Percentiles rank a stretch among this genome's conserved stretches.
Conservation (phyloP, 441 rosid genomes). For the Corymbia citriodora region DNA sequence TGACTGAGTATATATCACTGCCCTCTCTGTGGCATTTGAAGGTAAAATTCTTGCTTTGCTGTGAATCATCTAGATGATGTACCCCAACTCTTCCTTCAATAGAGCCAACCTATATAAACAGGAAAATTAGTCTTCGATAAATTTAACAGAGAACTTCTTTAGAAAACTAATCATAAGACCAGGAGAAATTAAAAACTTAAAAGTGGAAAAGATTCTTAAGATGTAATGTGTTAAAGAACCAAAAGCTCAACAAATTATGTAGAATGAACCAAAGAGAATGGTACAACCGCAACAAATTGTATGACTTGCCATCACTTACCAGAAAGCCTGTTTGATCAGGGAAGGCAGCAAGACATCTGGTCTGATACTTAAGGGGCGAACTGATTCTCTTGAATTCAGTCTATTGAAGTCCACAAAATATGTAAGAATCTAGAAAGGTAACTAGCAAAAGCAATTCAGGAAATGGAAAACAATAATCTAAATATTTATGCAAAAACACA, state of each 20-base stretch:
- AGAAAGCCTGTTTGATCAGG: slow-evolving; percentile 98
- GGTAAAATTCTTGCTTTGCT: slow-evolving; percentile 76
- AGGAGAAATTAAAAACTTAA: background rate
- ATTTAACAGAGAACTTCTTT: background rate
- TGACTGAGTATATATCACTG: slow-evolving; percentile 84
- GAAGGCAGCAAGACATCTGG: slow-evolving; percentile 92
- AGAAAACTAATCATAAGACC: background rate
- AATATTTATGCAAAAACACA: background rate
- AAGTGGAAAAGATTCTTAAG: background rate
- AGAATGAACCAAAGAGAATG: background rate
- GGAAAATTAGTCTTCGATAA: background rate
- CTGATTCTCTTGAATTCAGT: slow-evolving; percentile 59
- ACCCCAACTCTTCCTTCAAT: slow-evolving; percentile 97
- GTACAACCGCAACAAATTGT: background rate
- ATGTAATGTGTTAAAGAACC: background rate
- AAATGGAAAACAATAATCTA: background rate
- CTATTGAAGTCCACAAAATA: background rate
- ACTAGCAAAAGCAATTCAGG: background rate
- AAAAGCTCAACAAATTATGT: slow-evolving; percentile 4
- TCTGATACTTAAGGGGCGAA: slow-evolving; percentile 96
- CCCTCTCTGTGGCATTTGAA: slow-evolving; percentile 95
- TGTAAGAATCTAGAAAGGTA: background rate
- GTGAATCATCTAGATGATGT: slow-evolving; percentile 92
- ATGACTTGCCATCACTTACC: slow-evolving; percentile 31
- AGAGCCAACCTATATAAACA: slow-evolving; percentile 65